Evolutionary conservation across 2,329 filamentous ascomycete species (phyloP).

Genomic region (Aspergillus bombycis): DNA sequence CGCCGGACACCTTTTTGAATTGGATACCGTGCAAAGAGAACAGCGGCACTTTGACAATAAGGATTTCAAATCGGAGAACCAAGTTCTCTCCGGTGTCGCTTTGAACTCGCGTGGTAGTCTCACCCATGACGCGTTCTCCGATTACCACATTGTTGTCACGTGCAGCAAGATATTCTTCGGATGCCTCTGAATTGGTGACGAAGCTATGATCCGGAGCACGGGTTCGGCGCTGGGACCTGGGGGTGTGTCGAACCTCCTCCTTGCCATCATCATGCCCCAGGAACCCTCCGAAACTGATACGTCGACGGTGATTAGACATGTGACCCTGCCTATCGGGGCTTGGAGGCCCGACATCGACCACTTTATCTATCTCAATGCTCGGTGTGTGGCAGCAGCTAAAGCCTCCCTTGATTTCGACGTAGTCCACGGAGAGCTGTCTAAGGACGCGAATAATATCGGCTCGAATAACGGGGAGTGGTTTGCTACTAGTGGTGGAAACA

Average conservation of each 20-base stretch:
- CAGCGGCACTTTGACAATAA: constrained; percentile 95
- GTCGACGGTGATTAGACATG: constrained; percentile 66
- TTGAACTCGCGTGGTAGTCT: constrained; percentile 90
- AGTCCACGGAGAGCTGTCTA: constrained; percentile 85
- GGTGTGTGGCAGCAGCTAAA: constrained; percentile 88
- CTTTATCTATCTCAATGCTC: constrained; percentile 82
- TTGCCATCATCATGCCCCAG: constrained; percentile 68
- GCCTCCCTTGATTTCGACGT: constrained; percentile 87
- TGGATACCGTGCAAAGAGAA: constrained; percentile 93
- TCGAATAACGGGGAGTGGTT: constrained; percentile 82
- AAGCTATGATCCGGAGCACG: constrained; percentile 69
- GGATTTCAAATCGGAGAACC: constrained; percentile 88
- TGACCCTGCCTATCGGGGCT: constrained; percentile 58
- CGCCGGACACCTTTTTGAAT: constrained; percentile 94
- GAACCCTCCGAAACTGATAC: constrained; percentile 81
- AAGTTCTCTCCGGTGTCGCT: constrained; percentile 84
- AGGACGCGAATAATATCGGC: constrained; percentile 89
- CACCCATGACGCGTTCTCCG: constrained; percentile 69
- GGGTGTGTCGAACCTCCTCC: constrained; percentile 59
- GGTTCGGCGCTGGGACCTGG: constrained; percentile 47
- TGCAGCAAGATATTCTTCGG: constrained; percentile 69
- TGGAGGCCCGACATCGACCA: constrained; percentile 62
- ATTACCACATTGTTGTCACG: constrained; percentile 51
- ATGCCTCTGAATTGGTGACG: constrained; percentile 81
- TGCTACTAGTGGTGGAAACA: constrained; percentile 93